Evolutionary conservation across 176 grass and related monocot species (phyloP), one percentile per base, ranked within the genome.

Genomic region (Rhipidocladum racemiflorum): DNA sequence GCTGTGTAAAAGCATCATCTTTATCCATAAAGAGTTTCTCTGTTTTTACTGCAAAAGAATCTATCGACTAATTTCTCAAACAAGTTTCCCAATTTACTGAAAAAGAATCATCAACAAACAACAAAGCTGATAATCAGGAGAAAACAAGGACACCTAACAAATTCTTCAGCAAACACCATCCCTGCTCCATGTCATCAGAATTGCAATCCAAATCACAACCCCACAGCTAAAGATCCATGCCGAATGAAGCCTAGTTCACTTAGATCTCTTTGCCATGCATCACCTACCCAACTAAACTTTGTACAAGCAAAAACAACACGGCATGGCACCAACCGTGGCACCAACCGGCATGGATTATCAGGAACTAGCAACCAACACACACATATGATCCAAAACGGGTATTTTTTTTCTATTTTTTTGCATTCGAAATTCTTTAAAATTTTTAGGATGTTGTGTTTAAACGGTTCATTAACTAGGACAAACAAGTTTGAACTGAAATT

Each of bases 211-310:
- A 65, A 79, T 65, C 48, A 42, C 61, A 68, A 39, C 28, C 38
- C 57, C 24, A 21, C 5, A 59, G 46, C 34, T 28, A 49, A 42
- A 85, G 74, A 80, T 55, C 64, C 62, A 46, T 20, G 30, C 1
- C 30, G 35, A 68, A 39, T 2, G 38, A 68, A 30, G 50, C 32
- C 15, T 9, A 30, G n/a, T 11, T 10, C 64, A n/a, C 35, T 30
- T 56, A 81, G 62, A 72, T 46, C 81, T 45, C 28, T 61, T 29
- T 61, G 40, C 45, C 69, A 74, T 20, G 61, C 42, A 69, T 85
- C 61, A 34, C 42, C 50, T 42, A 80, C 60, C 72, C 14, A 4
- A 23, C 18, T 65, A 23, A 49, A 21, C 44, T 79, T 32, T 24
- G 40, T 30, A 79, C 6, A 5, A 50, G 61, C 44, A 66, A 28